Evolutionary conservation across 2,329 filamentous ascomycete species (phyloP).

Genomic region (Trichoderma gracile): DNA sequence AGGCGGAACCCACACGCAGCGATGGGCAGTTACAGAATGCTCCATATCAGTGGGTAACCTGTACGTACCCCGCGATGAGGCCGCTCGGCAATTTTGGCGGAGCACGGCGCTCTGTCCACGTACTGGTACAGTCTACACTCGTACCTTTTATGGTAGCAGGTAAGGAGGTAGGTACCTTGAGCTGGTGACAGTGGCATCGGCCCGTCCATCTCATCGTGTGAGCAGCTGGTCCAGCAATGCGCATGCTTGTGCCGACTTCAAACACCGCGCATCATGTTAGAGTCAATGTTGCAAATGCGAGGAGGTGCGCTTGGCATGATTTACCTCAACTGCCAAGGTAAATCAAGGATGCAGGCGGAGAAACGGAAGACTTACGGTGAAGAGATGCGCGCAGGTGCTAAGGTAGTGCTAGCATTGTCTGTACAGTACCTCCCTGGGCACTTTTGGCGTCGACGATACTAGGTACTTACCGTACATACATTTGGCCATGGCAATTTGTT

Average conservation of each 20-base stretch:
- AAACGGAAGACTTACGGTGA: conserved; percentile 17
- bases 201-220: conserved; percentile 11
- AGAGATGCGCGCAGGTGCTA: neutral
- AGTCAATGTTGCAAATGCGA: neutral
- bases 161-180: too few relatives aligned
- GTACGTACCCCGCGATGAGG: conserved; percentile 23
- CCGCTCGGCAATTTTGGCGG: conserved; percentile 3
- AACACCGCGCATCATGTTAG: conserved; percentile 11
- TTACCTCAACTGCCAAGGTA: neutral
- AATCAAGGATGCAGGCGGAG: conserved; percentile 3
- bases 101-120: neutral
- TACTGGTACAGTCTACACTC: neutral
- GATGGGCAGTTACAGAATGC: conserved; percentile 18
- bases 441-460: conserved; percentile 1
- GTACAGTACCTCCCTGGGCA: neutral
- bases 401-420: too few relatives aligned
- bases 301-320: neutral
- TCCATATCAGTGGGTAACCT: conserved; percentile 11
- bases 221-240: conserved; percentile 10
- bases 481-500: neutral
- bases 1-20: neutral
- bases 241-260: conserved; percentile 19
- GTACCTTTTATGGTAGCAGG: too few relatives aligned
- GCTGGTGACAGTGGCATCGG: conserved; percentile 15
- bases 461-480: neutral